These are phyloP conservation scores for Phytophthora cactorum DNA, from an alignment of 352 stramenopile species.

Conservation along the genomic window DNA sequence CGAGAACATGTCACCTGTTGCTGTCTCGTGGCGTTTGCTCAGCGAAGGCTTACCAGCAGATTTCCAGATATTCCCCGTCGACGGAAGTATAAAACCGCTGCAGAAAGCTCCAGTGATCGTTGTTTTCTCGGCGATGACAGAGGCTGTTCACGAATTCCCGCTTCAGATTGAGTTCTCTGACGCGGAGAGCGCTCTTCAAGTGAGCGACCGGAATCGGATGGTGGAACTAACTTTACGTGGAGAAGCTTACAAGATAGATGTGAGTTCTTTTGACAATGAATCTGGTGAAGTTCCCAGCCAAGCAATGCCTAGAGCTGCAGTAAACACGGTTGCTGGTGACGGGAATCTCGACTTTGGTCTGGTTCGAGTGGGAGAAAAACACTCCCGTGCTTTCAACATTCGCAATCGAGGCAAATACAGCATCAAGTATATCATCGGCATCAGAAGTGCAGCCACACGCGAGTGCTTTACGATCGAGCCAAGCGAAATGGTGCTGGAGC, in stretches of 20 bases:
- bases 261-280: conserved; percentile 78
- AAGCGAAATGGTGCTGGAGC: conserved; percentile 73
- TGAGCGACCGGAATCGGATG: conserved; percentile 42
- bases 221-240: conserved; percentile 59
- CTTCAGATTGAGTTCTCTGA: conserved; percentile 88
- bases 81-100: conserved; percentile 79
- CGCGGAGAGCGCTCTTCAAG: conserved; percentile 62
- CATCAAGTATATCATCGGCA: conserved; percentile 86
- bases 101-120: conserved; percentile 69
- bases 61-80: conserved; percentile 76
- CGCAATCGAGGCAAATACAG: conserved; percentile 94
- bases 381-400: conserved; percentile 83
- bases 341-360: conserved; percentile 92
- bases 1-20: conserved; percentile 82
- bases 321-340: conserved; percentile 32
- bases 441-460: conserved; percentile 53
- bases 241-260: conserved; percentile 93
- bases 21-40: conserved; percentile 74
- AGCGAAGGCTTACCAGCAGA: conserved; percentile 45
- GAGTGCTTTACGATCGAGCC: conserved; percentile 89
- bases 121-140: conserved; percentile 68
- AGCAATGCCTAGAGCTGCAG: conserved; percentile 3
- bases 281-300: conserved; percentile 14
- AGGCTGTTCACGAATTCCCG: conserved; percentile 67
- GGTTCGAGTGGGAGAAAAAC: conserved; percentile 91